phyloP scores from a whole-genome alignment of 345 rosid genomes.

The Adansonia digitata region DNA sequence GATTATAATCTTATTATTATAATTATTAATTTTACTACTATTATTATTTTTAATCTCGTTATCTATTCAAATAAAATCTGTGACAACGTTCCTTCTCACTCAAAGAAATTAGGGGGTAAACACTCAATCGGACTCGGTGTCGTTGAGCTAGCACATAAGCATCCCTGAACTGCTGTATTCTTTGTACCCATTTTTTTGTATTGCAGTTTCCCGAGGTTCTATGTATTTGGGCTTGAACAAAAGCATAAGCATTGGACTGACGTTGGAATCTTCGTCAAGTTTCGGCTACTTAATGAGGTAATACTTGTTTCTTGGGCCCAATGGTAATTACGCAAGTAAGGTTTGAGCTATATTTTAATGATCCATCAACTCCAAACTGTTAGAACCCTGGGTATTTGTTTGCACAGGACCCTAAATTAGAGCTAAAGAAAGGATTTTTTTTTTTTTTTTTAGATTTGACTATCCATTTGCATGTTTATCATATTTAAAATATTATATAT shows the following conservation, averaged over 20 bases:
- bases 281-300: neutral
- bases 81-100: neutral
- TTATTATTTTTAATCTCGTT: no score
- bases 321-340: neutral
- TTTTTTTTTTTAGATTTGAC: no score
- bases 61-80: no score
- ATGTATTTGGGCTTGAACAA: neutral
- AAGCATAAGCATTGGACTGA: neutral
- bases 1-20: no score
- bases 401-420: neutral
- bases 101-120: conserved; percentile 19
- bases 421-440: neutral
- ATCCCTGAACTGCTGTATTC: neutral
- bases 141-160: neutral
- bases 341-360: neutral
- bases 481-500: no score
- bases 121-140: neutral
- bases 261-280: neutral
- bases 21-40: no score
- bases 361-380: neutral
- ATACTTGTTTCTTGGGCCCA: neutral
- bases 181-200: neutral
- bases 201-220: neutral
- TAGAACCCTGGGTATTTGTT: neutral
- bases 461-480: no score